Conservation (phyloP, 2,329 filamentous ascomycete genomes). For the Pezicula radicicola region DNA sequence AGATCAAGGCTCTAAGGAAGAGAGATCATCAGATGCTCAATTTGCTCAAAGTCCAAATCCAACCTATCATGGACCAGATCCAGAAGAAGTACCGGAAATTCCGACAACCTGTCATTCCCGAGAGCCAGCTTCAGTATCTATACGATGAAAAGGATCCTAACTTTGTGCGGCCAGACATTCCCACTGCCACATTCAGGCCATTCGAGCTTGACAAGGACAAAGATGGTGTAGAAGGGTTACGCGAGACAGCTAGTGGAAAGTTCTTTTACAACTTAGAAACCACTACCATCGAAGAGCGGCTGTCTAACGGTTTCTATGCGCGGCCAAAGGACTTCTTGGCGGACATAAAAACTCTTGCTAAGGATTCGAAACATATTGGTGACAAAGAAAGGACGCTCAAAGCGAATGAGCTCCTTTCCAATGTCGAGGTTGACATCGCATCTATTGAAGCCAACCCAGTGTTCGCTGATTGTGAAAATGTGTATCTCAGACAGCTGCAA, state of each 20-base stretch:
- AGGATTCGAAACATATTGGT: constrained; percentile 78
- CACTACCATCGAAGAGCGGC: constrained; percentile 88
- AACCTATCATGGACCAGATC: constrained; percentile 97
- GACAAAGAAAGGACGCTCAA: constrained; percentile 81
- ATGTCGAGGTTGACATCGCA: constrained; percentile 90
- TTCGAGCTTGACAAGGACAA: constrained; percentile 79
- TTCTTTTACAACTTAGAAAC: constrained; percentile 96
- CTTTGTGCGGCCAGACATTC: constrained; percentile 50
- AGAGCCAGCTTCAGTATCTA: constrained; percentile 73
- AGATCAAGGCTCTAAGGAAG: constrained; percentile 76
- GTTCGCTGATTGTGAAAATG: constrained; percentile 74
- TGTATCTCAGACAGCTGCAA: constrained; percentile 71
- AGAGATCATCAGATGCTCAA: constrained; percentile 83
- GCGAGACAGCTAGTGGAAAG: constrained; percentile 72
- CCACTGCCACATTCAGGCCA: constrained; percentile 56
- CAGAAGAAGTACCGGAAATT: constrained; percentile 89
- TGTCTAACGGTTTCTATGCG: constrained; percentile 95
- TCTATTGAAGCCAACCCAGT: constrained; percentile 67
- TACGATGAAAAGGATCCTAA: constrained; percentile 80
- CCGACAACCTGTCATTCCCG: constrained; percentile 73
- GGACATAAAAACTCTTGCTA: constrained; percentile 81
- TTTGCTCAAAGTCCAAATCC: constrained; percentile 80
- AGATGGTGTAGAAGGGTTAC: constrained; percentile 72
- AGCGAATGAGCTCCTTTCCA: constrained; percentile 86
- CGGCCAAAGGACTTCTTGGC: constrained; percentile 84